Evolutionary conservation across 2,329 filamentous ascomycete genomes (phyloP).

Genomic region (Epichloe bromicola): DNA sequence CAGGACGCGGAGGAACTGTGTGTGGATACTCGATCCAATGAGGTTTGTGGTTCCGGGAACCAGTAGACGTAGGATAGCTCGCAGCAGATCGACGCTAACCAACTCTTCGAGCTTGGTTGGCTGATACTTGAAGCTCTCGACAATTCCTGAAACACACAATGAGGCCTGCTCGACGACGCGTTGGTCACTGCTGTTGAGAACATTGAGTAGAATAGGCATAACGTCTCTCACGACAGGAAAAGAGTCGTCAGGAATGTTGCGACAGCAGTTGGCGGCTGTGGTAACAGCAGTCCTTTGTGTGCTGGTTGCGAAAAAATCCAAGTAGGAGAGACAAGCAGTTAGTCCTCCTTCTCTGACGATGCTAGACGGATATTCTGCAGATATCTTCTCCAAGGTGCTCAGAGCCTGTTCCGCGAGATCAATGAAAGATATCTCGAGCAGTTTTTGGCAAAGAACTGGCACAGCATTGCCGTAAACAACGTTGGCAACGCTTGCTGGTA

Average conservation of each 20-base stretch:
- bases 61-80: slow-evolving; percentile 72
- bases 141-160: slow-evolving; percentile 85
- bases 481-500: slow-evolving; percentile 84
- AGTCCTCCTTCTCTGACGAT: slow-evolving; percentile 94
- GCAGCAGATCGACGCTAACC: slow-evolving; percentile 75
- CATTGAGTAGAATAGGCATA: slow-evolving; percentile 88
- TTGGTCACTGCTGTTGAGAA: slow-evolving; percentile 84
- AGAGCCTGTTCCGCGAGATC: slow-evolving; percentile 94
- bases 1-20: slow-evolving; percentile 84
- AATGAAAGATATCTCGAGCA: slow-evolving; percentile 93
- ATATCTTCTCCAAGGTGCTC: slow-evolving; percentile 95
- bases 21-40: slow-evolving; percentile 88
- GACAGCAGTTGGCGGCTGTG: slow-evolving; percentile 94
- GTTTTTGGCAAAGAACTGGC: slow-evolving; percentile 84
- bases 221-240: slow-evolving; percentile 87
- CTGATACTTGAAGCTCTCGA: slow-evolving; percentile 91
- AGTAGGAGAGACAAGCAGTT: slow-evolving; percentile 86
- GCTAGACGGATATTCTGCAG: slow-evolving; percentile 83
- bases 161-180: slow-evolving; percentile 95
- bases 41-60: slow-evolving; percentile 91
- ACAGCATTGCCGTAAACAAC: slow-evolving; percentile 97
- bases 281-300: slow-evolving; percentile 95
- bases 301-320: slow-evolving; percentile 98
- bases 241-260: slow-evolving; percentile 88
- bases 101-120: slow-evolving; percentile 82